These are phyloP conservation scores for Fonsecaea pedrosoi DNA, from an alignment of 2,329 filamentous ascomycete species.

Conservation along the genomic window DNA sequence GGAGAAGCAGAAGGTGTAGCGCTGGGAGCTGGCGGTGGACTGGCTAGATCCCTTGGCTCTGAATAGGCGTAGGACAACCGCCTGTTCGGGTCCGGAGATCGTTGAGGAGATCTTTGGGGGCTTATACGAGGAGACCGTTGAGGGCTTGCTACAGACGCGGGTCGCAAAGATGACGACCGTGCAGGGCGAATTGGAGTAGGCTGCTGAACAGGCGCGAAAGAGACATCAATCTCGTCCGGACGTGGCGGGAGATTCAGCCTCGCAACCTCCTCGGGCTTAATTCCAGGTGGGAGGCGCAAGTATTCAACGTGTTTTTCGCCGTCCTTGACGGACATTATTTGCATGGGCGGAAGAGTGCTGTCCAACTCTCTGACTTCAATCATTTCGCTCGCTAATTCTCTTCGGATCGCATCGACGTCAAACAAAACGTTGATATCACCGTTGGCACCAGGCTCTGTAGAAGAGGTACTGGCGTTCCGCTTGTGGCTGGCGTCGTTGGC, in stretches of 20 bases:
- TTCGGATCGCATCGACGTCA: slow-evolving; percentile 91
- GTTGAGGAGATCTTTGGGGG: slow-evolving; percentile 30
- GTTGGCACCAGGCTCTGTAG: slow-evolving; percentile 50
- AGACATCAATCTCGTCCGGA: slow-evolving; percentile 39
- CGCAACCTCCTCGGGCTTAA: slow-evolving; percentile 37
- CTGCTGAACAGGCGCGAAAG: slow-evolving; percentile 23
- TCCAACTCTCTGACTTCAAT: slow-evolving; percentile 79
- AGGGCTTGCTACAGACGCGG: slow-evolving; percentile 26
- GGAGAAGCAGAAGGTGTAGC: slow-evolving; percentile 27
- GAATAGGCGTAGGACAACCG: slow-evolving; percentile 20
- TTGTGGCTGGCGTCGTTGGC: slow-evolving; percentile 52
- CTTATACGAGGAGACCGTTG: slow-evolving; percentile 27
- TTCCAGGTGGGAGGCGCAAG: slow-evolving; percentile 36
- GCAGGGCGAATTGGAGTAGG: slow-evolving; percentile 22
- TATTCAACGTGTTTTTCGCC: slow-evolving; percentile 40
- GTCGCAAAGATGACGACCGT: slow-evolving; percentile 27
- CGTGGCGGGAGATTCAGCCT: slow-evolving; percentile 39
- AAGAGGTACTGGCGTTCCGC: slow-evolving; percentile 15
- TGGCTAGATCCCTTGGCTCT: slow-evolving; percentile 37
- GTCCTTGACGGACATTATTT: slow-evolving; percentile 57
- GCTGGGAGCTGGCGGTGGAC: slow-evolving; percentile 37
- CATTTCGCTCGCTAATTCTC: slow-evolving; percentile 77
- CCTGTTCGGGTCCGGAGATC: slow-evolving; percentile 17
- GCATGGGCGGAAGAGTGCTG: slow-evolving; percentile 89
- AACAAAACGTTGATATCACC: slow-evolving; percentile 72